Base-by-base conservation (phyloP, 2,329 filamentous ascomycete species). In the Diaporthe citri region DNA sequence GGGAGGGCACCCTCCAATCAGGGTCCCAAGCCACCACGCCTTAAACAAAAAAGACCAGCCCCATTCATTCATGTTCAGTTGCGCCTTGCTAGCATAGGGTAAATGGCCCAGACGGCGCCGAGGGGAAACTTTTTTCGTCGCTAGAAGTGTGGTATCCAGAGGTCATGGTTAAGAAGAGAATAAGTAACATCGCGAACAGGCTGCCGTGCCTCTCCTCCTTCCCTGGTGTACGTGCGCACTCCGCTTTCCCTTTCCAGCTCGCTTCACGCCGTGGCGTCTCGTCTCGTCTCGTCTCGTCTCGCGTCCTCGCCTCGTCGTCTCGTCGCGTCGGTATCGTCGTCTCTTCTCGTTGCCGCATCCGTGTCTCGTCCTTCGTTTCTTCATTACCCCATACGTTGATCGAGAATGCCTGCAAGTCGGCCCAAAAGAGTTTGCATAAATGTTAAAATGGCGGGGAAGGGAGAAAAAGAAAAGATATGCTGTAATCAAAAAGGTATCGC, bases 1-100 rank as follows among this genome's bases (percentile, higher is more conserved):
- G n/a, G 15, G n/a, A 28, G 46, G 64, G 64, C 46, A 46, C 48
- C 57, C 71, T 64, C 70, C 59, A 41, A 52, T 55, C 70, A 72
- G 70, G 57, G 34, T 31, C 43, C 57, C 57, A 55, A 41, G 46
- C 41, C 46, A 51, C 70, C 48, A 31, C 25, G 20, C 71, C 71
- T 46, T 9, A 25, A 22, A 13, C 59, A 52, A 52, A 22, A 28
- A 64, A 72, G 15, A 41, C 71, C 71, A 55, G 13, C 34, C 48
- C 64, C 46, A n/a, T 52, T 28, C 60, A n/a, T 66, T 69, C 64
- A 72, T 64, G 71, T 72, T 64, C 57, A 64, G 34, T 72, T 72
- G 59, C 71, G 57, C 71, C 57, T 72, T 64, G 71, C 71, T 64
- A 56, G 57, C 70, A 55, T 64, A 2, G 46, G 64, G 57, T 15